Evolutionary conservation across 257 asterid species (phyloP).

Genomic region (Fraxinus excelsior): DNA sequence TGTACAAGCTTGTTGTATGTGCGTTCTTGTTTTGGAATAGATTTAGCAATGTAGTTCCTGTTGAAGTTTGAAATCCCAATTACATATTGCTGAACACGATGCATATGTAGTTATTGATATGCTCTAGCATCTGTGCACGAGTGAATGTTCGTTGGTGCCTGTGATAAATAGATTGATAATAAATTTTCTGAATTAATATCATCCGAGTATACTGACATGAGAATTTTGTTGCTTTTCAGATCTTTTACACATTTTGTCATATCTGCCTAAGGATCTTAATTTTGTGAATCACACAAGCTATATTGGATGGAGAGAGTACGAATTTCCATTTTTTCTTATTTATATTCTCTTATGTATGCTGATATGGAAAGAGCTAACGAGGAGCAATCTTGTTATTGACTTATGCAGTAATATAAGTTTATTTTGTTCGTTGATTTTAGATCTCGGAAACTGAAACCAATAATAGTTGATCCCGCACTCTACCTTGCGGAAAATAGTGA

Average conservation of each 20-base stretch:
- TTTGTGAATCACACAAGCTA: constrained; percentile 90
- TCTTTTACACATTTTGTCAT: constrained; percentile 89
- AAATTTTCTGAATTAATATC: background rate
- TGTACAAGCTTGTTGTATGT: background rate
- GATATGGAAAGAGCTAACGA: background rate
- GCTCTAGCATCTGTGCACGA: background rate
- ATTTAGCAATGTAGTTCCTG: background rate
- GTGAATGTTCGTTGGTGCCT: background rate
- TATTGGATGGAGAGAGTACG: constrained; percentile 97
- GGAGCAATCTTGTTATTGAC: background rate
- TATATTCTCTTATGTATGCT: background rate
- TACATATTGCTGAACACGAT: background rate
- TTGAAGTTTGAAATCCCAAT: background rate
- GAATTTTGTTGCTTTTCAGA: constrained; percentile 52
- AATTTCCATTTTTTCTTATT: constrained; percentile 23
- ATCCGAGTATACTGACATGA: constrained; percentile 22
- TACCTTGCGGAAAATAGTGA: constrained; percentile 65
- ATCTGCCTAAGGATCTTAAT: constrained; percentile 85
- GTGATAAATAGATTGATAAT: background rate
- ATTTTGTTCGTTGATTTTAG: constrained; percentile 36
- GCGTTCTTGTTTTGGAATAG: background rate
- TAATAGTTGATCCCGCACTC: constrained; percentile 87
- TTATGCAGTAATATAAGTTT: background rate
- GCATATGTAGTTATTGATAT: background rate
- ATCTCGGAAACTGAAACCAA: constrained; percentile 77